Percentiles rank a stretch among this genome's conserved stretches.
These are phyloP conservation scores for Elsinoe perseae DNA, from an alignment of 2,329 filamentous ascomycete genomes.

Conservation along the genomic window DNA sequence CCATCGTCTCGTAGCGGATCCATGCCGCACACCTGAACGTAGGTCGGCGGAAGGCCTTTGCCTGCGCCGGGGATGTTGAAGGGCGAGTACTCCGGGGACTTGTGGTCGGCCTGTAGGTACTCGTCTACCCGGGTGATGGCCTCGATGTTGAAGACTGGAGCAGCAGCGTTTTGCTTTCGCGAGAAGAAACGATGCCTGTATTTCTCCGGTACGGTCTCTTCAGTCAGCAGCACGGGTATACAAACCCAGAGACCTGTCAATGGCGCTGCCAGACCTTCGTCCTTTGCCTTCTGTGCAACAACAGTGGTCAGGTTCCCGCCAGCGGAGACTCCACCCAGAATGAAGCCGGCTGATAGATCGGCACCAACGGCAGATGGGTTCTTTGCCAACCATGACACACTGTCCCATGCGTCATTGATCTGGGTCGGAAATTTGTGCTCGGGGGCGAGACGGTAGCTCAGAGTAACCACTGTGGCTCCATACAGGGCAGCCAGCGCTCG, in stretches of 20 bases:
- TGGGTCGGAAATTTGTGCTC: constrained; percentile 41
- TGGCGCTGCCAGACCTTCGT: constrained; percentile 36
- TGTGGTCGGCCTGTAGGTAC: constrained; percentile 16
- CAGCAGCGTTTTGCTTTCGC: constrained; percentile 36
- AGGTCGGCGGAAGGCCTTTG: constrained; percentile 37
- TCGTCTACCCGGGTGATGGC: constrained; percentile 24
- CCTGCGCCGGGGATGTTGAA: constrained; percentile 30
- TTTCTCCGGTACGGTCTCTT: constrained; percentile 31
- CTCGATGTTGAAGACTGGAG: constrained; percentile 29
- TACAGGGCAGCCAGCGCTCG: constrained; percentile 24
- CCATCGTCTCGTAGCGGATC: constrained; percentile 48
- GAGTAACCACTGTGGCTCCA: constrained; percentile 37
- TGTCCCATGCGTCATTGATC: constrained; percentile 40
- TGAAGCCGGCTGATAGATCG: constrained; percentile 39
- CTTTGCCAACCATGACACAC: constrained; percentile 37
- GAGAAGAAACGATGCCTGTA: constrained; percentile 37
- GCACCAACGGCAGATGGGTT: constrained; percentile 36
- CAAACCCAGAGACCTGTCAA: constrained; percentile 43
- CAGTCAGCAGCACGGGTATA: constrained; percentile 34
- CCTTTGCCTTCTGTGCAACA: constrained; percentile 34
- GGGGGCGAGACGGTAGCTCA: constrained; percentile 41
- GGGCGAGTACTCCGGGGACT: constrained; percentile 25
- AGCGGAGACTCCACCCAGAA: constrained; percentile 45
- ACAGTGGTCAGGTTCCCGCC: constrained; percentile 37
- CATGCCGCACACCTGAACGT: constrained; percentile 45